Evolutionary conservation across 2,329 filamentous ascomycete genomes (phyloP).

Genomic region (Lecanicillium sp.): DNA sequence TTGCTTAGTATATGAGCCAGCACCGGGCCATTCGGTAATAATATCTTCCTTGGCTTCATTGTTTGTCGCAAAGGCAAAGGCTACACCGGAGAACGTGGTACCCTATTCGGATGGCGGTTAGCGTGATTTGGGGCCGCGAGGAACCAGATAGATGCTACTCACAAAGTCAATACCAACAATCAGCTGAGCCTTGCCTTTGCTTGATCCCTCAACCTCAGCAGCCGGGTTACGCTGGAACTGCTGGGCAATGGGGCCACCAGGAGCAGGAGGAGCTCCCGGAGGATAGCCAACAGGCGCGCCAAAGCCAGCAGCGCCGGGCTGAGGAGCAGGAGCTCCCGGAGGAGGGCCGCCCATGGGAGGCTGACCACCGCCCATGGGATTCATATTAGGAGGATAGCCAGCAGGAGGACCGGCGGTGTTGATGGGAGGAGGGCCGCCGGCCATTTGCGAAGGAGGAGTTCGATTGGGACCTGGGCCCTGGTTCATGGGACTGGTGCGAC

Average conservation of each 20-base stretch:
- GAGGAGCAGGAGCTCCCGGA: slow-evolving; percentile 38
- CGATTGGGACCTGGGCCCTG: slow-evolving; percentile 40
- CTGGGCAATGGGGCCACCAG: slow-evolving; percentile 28
- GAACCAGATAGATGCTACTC: slow-evolving; percentile 24
- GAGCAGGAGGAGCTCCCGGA: slow-evolving; percentile 31
- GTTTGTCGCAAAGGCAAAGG: slow-evolving; percentile 94
- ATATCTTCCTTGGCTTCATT: slow-evolving; percentile 98
- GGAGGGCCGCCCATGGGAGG: slow-evolving; percentile 33
- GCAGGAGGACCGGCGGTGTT: slow-evolving; percentile 50
- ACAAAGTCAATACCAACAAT: slow-evolving; percentile 99
- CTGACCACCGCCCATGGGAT: slow-evolving; percentile 22
- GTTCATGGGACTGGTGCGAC: slow-evolving; percentile 45
- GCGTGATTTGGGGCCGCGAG: background rate
- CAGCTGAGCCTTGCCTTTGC: slow-evolving; percentile 87
- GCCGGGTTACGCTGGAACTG: slow-evolving; percentile 39
- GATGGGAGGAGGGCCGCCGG: slow-evolving; percentile 57
- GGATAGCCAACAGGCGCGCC: slow-evolving; percentile 38
- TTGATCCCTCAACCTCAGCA: slow-evolving; percentile 77
- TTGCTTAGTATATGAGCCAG: slow-evolving; percentile 95
- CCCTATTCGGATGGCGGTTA: slow-evolving; percentile 49
- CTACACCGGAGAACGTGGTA: slow-evolving; percentile 95
- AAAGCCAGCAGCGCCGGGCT: slow-evolving; percentile 38
- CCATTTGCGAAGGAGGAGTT: slow-evolving; percentile 51
- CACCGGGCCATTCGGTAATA: slow-evolving; percentile 97
- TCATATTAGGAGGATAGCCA: slow-evolving; percentile 52